Base-by-base conservation (phyloP, 140 eudicot species). In the Artemisia princeps region DNA sequence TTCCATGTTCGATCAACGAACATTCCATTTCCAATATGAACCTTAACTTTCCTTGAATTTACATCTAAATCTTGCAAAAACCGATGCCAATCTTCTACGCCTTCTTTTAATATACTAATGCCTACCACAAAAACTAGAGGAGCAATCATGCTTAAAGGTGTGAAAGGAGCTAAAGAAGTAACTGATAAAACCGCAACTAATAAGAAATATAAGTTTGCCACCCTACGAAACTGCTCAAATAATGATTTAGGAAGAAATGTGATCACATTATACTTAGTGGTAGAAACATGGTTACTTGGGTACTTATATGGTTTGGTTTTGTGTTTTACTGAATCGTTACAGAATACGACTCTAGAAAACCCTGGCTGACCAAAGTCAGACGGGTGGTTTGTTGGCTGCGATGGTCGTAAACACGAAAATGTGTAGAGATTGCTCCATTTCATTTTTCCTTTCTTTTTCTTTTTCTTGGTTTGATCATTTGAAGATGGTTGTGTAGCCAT, bases 351-450 rank as follows among this genome's bases (percentile, higher is more conserved):
- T 22, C 87, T 66, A 5, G 84, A 72, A 46, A 71, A 82, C 55
- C 87, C 87, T 0, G 81, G 81, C 23, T 79, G 87, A 3, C 94
- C 90, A 26, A 88, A 67, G 15, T 53, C 68, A 4, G 80, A 69
- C 10, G 30, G 48, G 42, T 46, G 48, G 42, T 40, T 57, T 1
- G 20, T 50, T 2, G 64, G 16, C 23, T 24, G 59, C n/a, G 50
- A 64, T 7, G 95, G 86, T 17, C 79, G 63, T 11, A 84, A 58
- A 60, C 95, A 87, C 14, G 91, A 79, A 69, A 87, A 87, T 0
- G 95, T 79, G 65, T 87, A 84, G 23, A 87, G 72, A 67, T 82
- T 84, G 78, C 91, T 87, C 95, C 91, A 84, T 71, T 65, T 82
- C 19, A 87, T 33, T 77, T 77, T 86, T 68, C 53, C 76, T 77